Evolutionary conservation across 2,329 filamentous ascomycete genomes (phyloP).

Genomic region (Pseudogymnoascus sp.): DNA sequence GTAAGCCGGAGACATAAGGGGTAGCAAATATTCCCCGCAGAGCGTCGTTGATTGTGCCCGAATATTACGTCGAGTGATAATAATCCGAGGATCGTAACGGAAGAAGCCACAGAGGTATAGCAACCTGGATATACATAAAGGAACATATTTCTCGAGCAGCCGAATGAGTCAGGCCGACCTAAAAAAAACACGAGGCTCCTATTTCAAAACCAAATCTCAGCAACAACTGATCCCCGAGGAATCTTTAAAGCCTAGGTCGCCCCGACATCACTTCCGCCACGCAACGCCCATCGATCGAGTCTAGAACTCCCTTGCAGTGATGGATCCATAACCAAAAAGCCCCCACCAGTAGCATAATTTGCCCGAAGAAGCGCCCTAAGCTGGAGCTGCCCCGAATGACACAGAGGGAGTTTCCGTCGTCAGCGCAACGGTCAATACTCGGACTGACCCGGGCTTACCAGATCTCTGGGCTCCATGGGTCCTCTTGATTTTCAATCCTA

Average conservation of each 20-base stretch:
- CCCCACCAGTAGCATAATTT: background rate
- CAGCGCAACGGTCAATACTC: slow-evolving; percentile 7
- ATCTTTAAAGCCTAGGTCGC: background rate
- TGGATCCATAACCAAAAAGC: background rate
- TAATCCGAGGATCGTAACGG: background rate
- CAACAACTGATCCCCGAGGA: background rate
- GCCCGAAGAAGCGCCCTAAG: background rate
- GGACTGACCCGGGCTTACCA: background rate
- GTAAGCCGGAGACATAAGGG: background rate
- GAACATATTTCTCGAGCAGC: background rate
- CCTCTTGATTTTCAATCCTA: slow-evolving; percentile 1
- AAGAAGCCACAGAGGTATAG: background rate
- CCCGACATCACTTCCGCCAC: background rate
- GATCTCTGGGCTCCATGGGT: background rate
- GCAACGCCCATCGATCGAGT: background rate
- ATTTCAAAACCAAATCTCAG: background rate
- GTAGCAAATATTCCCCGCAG: background rate
- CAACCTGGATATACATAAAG: background rate
- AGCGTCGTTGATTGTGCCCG: background rate
- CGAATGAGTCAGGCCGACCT: background rate
- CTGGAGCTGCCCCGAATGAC: background rate
- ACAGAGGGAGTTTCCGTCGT: background rate
- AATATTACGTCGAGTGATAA: background rate
- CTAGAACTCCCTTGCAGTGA: background rate
- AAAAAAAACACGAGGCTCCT: background rate